Base-by-base conservation (phyloP, 1,284 basidiomycete species). In the Lentinula novae-zelandiae region DNA sequence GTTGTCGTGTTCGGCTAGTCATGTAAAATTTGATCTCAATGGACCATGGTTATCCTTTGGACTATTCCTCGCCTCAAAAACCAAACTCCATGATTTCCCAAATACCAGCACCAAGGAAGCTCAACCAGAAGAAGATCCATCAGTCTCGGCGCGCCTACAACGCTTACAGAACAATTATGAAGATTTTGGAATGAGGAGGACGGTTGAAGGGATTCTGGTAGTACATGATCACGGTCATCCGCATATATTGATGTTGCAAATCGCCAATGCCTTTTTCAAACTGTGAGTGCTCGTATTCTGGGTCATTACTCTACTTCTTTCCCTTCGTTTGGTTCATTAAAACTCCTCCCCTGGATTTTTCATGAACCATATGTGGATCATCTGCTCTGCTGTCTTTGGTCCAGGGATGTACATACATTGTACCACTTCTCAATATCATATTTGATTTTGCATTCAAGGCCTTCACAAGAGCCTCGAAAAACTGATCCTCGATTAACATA, bases 191-290 rank as follows among this genome's bases (percentile, higher is more conserved):
- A 96, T 96, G 89, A 84, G 95, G 34, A 80, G 94, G 20, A 96
- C 95, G 0, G 94, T 97, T 9, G 96, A 99, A 71, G 96, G 95
- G n/a, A 90, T 98, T 63, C 84, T 99, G 38, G 89, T 98, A 57
- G 95, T 98, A 27, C 95, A 97, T 74, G 92, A 95, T 71, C 93
- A 95, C 65, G 93, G 94, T 0, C 92, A 96, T 71, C 93, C 95
- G 2, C 96, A 98, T 71, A 92, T 98, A 63, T 85, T 99, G 66
- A 96, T 98, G 87, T 83, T 98, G 13, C 96, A 98, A 73, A 97
- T 99, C 70, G 96, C 95, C 38, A 98, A 98, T 72, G 95, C 95
- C 17, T 99, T 98, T 76, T 98, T 98, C 84, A 98, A 98, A 75
- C 84, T 98, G 94, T 95, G 69, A 70, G 92, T 79, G n/a, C 39